Evolutionary conservation across 306 rosid genomes (phyloP), one percentile per base, ranked within the genome.

Genomic region (Cicer pinnatifidum): DNA sequence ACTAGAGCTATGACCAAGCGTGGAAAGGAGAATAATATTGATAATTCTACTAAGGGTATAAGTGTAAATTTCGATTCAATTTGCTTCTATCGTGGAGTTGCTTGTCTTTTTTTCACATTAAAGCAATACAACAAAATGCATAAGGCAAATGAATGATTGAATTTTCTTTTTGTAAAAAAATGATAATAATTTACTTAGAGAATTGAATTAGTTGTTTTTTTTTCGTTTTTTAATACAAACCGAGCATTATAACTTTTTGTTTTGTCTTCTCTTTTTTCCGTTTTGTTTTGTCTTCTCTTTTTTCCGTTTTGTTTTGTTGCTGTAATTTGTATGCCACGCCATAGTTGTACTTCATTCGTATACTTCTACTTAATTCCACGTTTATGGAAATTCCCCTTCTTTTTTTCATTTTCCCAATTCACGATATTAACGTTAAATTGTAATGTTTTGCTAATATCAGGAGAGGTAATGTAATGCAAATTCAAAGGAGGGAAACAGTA

Each of bases 221-320:
- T 37, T 3, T 23, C 6, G 0, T 47, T 76, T 76, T 69, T 20
- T 40, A 20, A 13, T n/a, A 11, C 12, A 12, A 44, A 43, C 39
- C 46, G 43, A 53, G 16, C 44, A 43, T 40, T 20, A 11, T 11
- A 20, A 66, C 13, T 40, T 59, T 41, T 80, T 58, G 69, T 64
- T 58, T 40, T 52, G 73, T 58, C 75, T 67, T 64, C 17, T 43
- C 16, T n/a, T 16, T 60, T 48, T 40, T 10, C 3, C 10, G 28
- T 9, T 68, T 80, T 68, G 71, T 75, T 68, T 52, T 52, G 73
- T 58, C 75, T 67, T 64, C 17, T 43, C 16, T n/a, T 16, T 60
- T 48, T 40, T 10, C 3, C 10, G 28, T 9, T 68, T 80, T 68
- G 71, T 75, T 68, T 52, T 16, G 13, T 69, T 60, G 67, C 53